Conservation (phyloP, 129 eudicot species). For the Cynara cardunculus region DNA sequence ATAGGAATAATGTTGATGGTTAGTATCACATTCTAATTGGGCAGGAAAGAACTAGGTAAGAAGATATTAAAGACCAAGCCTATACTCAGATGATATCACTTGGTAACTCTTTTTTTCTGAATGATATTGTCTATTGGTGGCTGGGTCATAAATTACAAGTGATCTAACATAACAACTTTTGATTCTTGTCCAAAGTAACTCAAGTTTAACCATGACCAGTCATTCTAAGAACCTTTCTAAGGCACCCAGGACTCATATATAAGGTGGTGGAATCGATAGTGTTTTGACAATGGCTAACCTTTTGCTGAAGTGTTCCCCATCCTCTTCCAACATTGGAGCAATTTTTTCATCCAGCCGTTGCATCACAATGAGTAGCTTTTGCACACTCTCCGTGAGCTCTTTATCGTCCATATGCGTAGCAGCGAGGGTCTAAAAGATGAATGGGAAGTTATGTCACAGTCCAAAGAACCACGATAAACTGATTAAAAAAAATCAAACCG, state of each 20-base stretch:
- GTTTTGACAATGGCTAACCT: conserved; percentile 40
- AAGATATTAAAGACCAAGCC: neutral
- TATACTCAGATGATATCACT: no score
- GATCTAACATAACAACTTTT: no score
- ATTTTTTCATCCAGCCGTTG: conserved; percentile 80
- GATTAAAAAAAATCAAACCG: neutral
- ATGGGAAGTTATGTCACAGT: neutral
- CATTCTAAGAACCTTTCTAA: no score
- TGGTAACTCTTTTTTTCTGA: no score
- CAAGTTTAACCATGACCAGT: no score
- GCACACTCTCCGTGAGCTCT: conserved; percentile 83
- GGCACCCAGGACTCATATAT: neutral
- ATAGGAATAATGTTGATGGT: neutral
- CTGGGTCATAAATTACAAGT: no score
- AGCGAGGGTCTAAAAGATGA: conserved; percentile 62
- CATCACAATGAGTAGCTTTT: conserved; percentile 92
- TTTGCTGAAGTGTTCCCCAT: conserved; percentile 81
- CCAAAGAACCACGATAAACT: conserved; percentile 6
- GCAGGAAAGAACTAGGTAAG: neutral
- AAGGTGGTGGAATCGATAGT: neutral
- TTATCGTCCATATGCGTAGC: conserved; percentile 91
- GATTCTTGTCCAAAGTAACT: no score
- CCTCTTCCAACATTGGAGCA: conserved; percentile 86
- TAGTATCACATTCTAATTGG: neutral
- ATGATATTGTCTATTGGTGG: no score